Conservation (phyloP, 306 rosid genomes). For the Fragaria vesca region DNA sequence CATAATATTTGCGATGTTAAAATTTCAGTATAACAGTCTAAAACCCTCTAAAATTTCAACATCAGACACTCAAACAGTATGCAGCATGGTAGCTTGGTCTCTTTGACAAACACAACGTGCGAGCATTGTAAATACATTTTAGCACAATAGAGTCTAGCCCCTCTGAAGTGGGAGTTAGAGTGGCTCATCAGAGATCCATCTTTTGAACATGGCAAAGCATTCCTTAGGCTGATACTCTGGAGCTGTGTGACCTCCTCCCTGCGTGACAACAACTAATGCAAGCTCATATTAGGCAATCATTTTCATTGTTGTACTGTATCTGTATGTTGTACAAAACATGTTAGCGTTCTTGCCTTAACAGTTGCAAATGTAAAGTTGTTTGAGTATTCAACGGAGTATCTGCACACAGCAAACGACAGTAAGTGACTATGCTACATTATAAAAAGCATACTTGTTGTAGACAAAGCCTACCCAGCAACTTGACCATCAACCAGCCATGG, state of each 20-base stretch:
- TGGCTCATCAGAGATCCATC: constrained; percentile 16
- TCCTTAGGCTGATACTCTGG: constrained; percentile 26
- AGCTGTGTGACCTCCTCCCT: constrained; percentile 30
- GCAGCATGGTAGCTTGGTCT: no score
- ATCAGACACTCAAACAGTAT: no score
- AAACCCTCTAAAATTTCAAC: no score
- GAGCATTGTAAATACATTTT: no score
- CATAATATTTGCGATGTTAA: no score
- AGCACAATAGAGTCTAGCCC: no score
- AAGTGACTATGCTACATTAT: background rate
- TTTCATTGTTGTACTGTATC: background rate
- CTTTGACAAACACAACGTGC: no score
- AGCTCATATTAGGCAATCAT: background rate
- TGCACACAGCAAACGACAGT: background rate
- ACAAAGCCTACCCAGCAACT: constrained; percentile 45
- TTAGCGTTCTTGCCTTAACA: constrained; percentile 28
- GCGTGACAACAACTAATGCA: background rate
- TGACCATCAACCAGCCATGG: constrained; percentile 41
- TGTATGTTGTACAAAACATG: background rate
- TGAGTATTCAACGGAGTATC: constrained; percentile 25
- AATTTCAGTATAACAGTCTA: no score
- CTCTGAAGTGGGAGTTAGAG: background rate
- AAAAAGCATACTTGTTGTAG: background rate
- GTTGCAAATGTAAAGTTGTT: constrained; percentile 50
- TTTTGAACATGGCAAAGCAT: constrained; percentile 31